A percentile compares a stretch with the other conserved stretches of the same genome.
phyloP scores from a whole-genome alignment of 2,329 filamentous ascomycete species.

The Epichloe sibirici region DNA sequence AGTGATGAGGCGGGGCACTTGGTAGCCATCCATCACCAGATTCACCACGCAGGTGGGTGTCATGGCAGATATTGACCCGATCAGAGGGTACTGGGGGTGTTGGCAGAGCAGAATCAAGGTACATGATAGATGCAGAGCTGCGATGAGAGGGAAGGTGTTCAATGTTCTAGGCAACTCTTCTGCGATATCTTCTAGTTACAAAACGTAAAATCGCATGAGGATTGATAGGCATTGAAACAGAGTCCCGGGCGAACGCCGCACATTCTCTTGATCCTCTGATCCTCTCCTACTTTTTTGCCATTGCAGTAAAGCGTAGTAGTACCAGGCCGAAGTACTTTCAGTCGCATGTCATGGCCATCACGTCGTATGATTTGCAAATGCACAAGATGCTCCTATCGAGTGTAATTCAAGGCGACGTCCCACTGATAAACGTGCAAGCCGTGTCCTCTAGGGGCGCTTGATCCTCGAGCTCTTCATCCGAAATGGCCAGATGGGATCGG shows the following conservation, averaged over 20 bases:
- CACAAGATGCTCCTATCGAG: background rate
- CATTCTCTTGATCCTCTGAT: background rate
- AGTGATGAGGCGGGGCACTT: too few relatives aligned
- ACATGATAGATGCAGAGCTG: too few relatives aligned
- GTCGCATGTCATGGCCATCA: background rate
- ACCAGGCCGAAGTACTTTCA: too few relatives aligned
- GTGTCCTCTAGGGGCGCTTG: background rate
- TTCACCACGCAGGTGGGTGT: too few relatives aligned
- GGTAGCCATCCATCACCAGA: too few relatives aligned
- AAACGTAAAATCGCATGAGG: background rate
- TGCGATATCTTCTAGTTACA: background rate
- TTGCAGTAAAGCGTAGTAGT: background rate
- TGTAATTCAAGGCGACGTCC: background rate
- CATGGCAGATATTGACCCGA: too few relatives aligned
- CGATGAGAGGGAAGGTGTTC: too few relatives aligned
- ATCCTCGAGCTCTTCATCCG: slow-evolving; percentile 19
- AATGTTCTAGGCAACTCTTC: background rate
- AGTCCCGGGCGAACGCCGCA: background rate
- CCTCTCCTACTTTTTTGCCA: background rate
- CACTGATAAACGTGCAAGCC: background rate
- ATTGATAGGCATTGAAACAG: background rate
- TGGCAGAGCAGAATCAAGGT: too few relatives aligned
- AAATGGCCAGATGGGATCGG: slow-evolving; percentile 16
- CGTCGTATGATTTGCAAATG: background rate
- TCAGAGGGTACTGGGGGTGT: too few relatives aligned